These are phyloP conservation scores for Torulaspora gathmanii DNA, from an alignment of 805 yeast species.

Conservation along the genomic window DNA sequence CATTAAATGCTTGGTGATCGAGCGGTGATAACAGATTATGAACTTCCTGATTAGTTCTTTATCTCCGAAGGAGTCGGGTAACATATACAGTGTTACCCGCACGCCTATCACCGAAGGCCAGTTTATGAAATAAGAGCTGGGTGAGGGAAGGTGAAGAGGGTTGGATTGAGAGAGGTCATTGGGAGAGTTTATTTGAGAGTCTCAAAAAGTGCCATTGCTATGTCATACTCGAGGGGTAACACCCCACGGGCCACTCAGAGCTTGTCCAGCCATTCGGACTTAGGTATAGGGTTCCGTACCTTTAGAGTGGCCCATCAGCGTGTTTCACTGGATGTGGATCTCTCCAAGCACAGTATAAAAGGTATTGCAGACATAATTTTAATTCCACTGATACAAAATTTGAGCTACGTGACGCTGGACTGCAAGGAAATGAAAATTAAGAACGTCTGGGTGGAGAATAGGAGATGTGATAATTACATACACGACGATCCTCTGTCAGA, in stretches of 20 bases:
- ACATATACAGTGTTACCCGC: background rate
- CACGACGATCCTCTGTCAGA: conserved; percentile 31
- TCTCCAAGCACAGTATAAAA: conserved; percentile 49
- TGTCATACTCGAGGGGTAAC: conserved; percentile 29
- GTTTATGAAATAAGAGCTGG: background rate
- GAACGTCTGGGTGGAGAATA: conserved; percentile 60
- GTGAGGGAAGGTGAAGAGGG: too few relatives aligned
- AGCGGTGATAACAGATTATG: too few relatives aligned
- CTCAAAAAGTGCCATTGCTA: conserved; percentile 4
- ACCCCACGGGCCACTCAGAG: conserved; percentile 25
- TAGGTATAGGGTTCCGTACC: conserved; percentile 18
- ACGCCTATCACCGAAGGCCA: too few relatives aligned
- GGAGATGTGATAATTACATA: conserved; percentile 38
- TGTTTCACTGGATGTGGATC: conserved; percentile 73
- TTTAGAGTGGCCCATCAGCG: conserved; percentile 81
- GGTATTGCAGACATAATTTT: conserved; percentile 84
- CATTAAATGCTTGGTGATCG: too few relatives aligned
- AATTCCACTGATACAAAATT: conserved; percentile 56
- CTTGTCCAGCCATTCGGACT: conserved; percentile 8
- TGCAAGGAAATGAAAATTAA: conserved; percentile 69
- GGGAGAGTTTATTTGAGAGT: background rate
- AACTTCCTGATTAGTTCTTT: background rate
- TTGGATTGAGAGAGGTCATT: too few relatives aligned
- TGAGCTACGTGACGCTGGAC: conserved; percentile 65
- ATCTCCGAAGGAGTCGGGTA: background rate